Conservation (phyloP, 352 stramenopile genomes). For the Phytophthora europaea region DNA sequence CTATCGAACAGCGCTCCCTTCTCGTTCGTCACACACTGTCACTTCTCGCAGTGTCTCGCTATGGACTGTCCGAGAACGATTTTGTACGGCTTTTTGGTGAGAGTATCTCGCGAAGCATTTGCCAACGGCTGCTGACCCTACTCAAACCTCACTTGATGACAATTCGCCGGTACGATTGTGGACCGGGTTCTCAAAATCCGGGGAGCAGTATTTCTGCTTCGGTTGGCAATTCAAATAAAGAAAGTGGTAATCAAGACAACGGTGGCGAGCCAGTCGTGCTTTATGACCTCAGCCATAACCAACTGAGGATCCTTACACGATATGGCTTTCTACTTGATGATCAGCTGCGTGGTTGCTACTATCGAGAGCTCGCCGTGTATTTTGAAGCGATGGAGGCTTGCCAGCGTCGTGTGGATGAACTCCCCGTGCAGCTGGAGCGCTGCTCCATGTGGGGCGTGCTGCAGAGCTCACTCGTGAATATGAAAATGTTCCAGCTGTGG, state of each 20-base stretch:
- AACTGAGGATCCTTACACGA: constrained; percentile 70
- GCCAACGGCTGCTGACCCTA: constrained; percentile 55
- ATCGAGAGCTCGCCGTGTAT: constrained; percentile 77
- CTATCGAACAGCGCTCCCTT: constrained; percentile 77
- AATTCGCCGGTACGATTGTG: constrained; percentile 71
- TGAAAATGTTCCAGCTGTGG: constrained; percentile 91
- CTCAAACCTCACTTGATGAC: constrained; percentile 78
- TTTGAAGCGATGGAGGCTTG: constrained; percentile 78
- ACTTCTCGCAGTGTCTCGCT: constrained; percentile 73
- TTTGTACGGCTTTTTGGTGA: constrained; percentile 69
- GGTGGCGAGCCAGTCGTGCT: constrained; percentile 50
- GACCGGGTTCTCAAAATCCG: constrained; percentile 13
- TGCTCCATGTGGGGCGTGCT: constrained; percentile 75
- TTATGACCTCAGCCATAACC: constrained; percentile 85
- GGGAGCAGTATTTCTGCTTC: neutral
- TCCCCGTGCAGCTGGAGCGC: constrained; percentile 84
- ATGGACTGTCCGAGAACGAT: constrained; percentile 75
- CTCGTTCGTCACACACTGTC: constrained; percentile 80
- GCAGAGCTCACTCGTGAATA: constrained; percentile 79
- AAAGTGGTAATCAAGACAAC: constrained; percentile 29
- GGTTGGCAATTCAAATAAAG: constrained; percentile 14
- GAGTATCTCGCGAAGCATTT: constrained; percentile 49
- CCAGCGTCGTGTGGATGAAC: constrained; percentile 81
- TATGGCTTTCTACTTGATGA: constrained; percentile 82
- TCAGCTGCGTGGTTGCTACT: constrained; percentile 74